These are phyloP conservation scores for Rauvolfia tetraphylla DNA, from an alignment of 257 asterid genomes.

Conservation along the genomic window DNA sequence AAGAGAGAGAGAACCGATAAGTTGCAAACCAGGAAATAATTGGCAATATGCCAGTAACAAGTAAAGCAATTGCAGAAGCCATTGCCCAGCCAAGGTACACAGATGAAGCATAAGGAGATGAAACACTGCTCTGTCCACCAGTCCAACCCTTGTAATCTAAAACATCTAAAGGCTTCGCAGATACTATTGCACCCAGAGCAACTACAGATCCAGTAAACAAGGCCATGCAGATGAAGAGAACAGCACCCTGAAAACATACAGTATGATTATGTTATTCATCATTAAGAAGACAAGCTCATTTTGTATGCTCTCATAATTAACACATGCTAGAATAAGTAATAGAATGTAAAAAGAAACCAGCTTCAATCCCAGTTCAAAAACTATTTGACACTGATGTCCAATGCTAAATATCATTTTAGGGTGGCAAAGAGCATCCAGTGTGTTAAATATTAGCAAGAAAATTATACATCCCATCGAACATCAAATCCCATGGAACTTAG, in stretches of 20 bases:
- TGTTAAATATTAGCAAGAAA: not conserved
- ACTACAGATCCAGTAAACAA: slow-evolving; percentile 81
- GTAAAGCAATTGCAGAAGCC: slow-evolving; percentile 81
- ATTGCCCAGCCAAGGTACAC: slow-evolving; percentile 93
- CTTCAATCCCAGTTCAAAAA: not conserved
- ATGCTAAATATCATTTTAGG: not conserved
- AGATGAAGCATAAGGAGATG: slow-evolving; percentile 93
- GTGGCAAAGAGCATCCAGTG: not conserved
- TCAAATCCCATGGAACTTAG: not conserved
- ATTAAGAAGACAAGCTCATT: not conserved
- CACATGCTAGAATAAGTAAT: not conserved
- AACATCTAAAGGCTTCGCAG: slow-evolving; percentile 96
- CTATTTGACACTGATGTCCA: not conserved
- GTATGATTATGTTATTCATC: not conserved
- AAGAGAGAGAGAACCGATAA: slow-evolving; percentile 82
- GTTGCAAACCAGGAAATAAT: slow-evolving; percentile 97
- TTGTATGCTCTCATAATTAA: not conserved
- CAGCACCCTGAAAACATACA: slow-evolving; percentile 50
- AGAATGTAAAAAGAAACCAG: not conserved
- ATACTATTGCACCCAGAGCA: slow-evolving; percentile 90
- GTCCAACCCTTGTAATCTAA: slow-evolving; percentile 74
- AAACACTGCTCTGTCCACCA: slow-evolving; percentile 54
- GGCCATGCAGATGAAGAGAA: slow-evolving; percentile 67
- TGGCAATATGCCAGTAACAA: slow-evolving; percentile 86
- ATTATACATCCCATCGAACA: not conserved